These are phyloP conservation scores for Senna tora DNA, from an alignment of 306 rosid species.

Conservation along the genomic window DNA sequence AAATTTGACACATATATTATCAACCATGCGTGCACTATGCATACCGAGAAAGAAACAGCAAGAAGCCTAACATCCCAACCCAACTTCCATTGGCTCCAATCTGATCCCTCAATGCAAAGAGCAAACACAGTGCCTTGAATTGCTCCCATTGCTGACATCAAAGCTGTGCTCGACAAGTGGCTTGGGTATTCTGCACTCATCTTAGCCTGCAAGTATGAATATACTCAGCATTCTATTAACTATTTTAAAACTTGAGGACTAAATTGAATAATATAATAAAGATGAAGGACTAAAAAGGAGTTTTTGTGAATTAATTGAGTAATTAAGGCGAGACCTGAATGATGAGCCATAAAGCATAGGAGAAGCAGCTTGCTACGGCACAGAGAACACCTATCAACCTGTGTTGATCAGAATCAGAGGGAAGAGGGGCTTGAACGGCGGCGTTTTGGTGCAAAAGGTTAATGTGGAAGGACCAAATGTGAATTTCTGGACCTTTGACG, in stretches of 20 bases:
- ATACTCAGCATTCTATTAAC: too few species aligned
- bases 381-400: conserved; percentile 41
- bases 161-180: conserved; percentile 60
- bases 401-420: background rate
- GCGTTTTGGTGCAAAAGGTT: conserved; percentile 43
- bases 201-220: conserved; percentile 49
- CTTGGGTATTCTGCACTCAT: conserved; percentile 55
- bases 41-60: conserved; percentile 60
- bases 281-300: too few species aligned
- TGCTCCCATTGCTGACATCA: conserved; percentile 71
- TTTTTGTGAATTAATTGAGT: too few species aligned
- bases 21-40: too few species aligned
- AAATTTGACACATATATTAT: too few species aligned
- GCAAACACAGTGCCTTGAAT: conserved; percentile 55
- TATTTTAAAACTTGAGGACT: too few species aligned
- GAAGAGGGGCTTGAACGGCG: background rate
- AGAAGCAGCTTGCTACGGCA: conserved; percentile 47
- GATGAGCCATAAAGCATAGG: conserved; percentile 49
- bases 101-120: conserved; percentile 54
- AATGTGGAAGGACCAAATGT: conserved; percentile 43
- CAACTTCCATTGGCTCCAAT: conserved; percentile 67
- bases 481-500: conserved; percentile 45
- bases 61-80: conserved; percentile 72
- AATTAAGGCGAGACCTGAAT: conserved; percentile 51
- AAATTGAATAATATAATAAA: too few species aligned